Evolutionary conservation across 495 filamentous ascomycete species (phyloP), one percentile per base, ranked within the genome.

Genomic region (Chaetomidium leptoderma): DNA sequence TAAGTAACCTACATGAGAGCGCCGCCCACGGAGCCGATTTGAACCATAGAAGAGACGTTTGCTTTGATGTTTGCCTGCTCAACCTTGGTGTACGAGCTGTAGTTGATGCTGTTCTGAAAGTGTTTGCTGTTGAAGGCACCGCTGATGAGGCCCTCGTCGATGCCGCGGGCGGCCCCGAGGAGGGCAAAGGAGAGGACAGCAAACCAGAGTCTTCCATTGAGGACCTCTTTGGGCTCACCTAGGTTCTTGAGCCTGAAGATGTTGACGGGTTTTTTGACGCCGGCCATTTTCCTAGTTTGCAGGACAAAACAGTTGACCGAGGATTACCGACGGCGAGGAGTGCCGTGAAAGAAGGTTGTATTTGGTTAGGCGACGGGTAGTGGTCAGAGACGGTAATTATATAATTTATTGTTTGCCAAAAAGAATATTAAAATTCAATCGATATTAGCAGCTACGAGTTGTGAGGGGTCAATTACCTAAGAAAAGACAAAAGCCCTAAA

Each of bases 131-230:
- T 81, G 68, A 88, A 83, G 19, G 85, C 83, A 16, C 74, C 85
- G 8, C 80, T 82, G 64, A 88, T 89, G 42, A 89, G 73, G 32
- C 86, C 86, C 66, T 90, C 86, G 60, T 90, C 86, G n/a, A 90
- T 71, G n/a, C 82, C 83, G 37, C 82, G 75, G 19, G 86, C 86
- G 26, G 86, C 86, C 51, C 86, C 86, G 70, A 88, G 81, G 11
- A 88, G 79, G 26, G 83, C 84, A 44, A 88, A 86, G 0, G 83
- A 85, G 58, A 84, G 29, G 24, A 87, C 84, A 17, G 84, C 81
- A 57, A 86, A 82, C 80, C 81, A 84, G 63, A 87, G 70, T 30
- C 78, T 68, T 82, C 82, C 85, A 64, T 87, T 87, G 69, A 85
- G 82, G 50, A 82, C 67, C 45, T 81, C 71, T 40, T 77, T 78